phyloP scores from a whole-genome alignment of 345 rosid genomes.

The Nasturtium officinale region DNA sequence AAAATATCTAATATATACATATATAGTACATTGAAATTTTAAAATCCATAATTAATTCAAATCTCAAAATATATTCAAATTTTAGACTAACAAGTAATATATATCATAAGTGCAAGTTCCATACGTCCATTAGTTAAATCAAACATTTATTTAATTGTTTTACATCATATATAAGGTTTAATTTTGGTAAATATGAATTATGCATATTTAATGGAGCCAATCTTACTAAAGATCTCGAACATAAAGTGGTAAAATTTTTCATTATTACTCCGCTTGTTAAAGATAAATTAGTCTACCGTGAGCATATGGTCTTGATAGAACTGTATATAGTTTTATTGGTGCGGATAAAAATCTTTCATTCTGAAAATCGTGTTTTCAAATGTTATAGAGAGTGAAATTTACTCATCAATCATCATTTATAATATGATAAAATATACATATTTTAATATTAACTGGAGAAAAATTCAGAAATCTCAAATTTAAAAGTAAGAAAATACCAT shows the following conservation, averaged over 20 bases:
- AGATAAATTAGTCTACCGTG: not conserved
- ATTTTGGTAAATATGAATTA: no score
- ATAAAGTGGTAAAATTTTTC: not conserved
- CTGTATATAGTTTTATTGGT: not conserved
- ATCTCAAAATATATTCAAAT: not conserved
- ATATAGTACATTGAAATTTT: not conserved
- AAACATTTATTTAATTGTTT: no score
- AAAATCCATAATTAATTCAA: not conserved
- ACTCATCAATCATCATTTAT: not conserved
- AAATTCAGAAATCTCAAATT: not conserved
- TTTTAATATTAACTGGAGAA: not conserved
- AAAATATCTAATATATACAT: no score
- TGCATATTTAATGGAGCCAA: not conserved
- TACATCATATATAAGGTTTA: no score
- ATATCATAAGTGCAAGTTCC: not conserved
- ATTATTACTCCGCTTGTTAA: no score
- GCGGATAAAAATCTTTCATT: not conserved
- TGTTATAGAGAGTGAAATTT: not conserved
- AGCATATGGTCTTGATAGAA: not conserved
- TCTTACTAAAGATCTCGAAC: not conserved
- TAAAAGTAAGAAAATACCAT: no score
- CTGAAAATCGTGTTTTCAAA: not conserved
- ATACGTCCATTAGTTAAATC: not conserved
- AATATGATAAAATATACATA: not conserved
- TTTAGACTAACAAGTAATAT: not conserved